Base-by-base conservation (phyloP, 257 asterid species). In the Marsdenia floribunda region DNA sequence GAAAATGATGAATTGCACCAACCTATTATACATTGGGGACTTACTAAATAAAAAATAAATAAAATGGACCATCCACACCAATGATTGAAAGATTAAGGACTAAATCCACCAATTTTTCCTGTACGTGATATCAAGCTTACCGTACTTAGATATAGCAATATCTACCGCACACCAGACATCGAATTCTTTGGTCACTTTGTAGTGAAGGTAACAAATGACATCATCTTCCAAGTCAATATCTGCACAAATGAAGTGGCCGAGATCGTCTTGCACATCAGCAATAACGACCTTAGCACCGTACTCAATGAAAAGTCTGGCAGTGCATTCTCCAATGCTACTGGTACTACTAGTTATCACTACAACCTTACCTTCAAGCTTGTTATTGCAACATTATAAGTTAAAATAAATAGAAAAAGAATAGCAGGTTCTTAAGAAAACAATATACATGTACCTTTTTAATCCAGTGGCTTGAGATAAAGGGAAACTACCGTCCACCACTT, bases 61-160 rank as follows among this genome's bases (percentile, higher is more conserved):
- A n/a, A n/a, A n/a, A n/a, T n/a, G n/a, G n/a, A n/a, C n/a, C n/a
- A n/a, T n/a, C n/a, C n/a, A n/a, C n/a, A n/a, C n/a, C n/a, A n/a
- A n/a, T n/a, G n/a, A n/a, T n/a, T n/a, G n/a, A n/a, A n/a, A n/a
- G n/a, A n/a, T n/a, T n/a, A n/a, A n/a, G n/a, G n/a, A n/a, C n/a
- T n/a, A n/a, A n/a, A n/a, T n/a, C n/a, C n/a, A n/a, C n/a, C n/a
- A n/a, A n/a, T n/a, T n/a, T n/a, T n/a, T n/a, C n/a, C 74, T 82
- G 76, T 75, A 82, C 79, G 76, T 76, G 11, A 82, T 79, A 22
- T 79, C 86, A 4, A 82, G 83, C 47, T 75, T 82, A 1, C 81
- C 81, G 6, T 73, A 58, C 11, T 76, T 73, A 11, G 57, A 47
- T 16, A 82, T 3, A 0, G 83, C 68, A 1, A 21, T 5, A 54